Evolutionary conservation across 768 basidiomycete species (phyloP), one percentile per base, ranked within the genome.

Genomic region (Leccinellum albellum): DNA sequence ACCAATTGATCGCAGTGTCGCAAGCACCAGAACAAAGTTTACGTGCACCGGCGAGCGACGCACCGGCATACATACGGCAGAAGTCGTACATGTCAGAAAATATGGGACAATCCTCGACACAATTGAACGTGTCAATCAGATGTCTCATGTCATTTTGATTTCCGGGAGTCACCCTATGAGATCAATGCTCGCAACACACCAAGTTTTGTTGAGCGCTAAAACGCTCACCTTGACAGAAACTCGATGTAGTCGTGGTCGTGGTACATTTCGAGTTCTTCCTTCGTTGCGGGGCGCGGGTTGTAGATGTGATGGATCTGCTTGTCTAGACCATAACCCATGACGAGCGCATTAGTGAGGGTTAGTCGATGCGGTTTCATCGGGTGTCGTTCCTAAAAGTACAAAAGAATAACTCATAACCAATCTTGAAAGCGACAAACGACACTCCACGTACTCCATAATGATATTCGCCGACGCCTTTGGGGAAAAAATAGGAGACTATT

Each of bases 1-100:
- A 94, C 97, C 97, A 99, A 68, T 98, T 98, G 65, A 99, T 93
- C 0, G 97, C 97, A 44, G 96, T 98, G 73, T 99, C 97, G 17
- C 94, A 93, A 2, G 86, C 69, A 1, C 92, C 93, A 2, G 88
- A 81, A 51, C 84, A 86, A 3, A 98, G 79, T 70, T 94, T 95
- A 20, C 94, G 78, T 10, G 95, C 95, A 1, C 90, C 97, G 17
- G 93, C 91, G 20, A 99, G 77, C 1, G 92, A 94, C 0, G 83
- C 94, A 1, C 97, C 97, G 2, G 96, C 83, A 71, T 97, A 99
- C 84, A 95, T 89, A 47, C 85, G 82, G 71, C 92, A 96, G 62
- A 97, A 99, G 53, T 94, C 88, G 67, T 89, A 98, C 81, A 98
- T 85, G 64, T 96, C 94, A 15, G 90, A 77, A 71, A 98, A 99